A percentile compares a stretch with the other conserved stretches of the same genome.
Evolutionary conservation across 2,329 filamentous ascomycete genomes (phyloP).

Genomic region (Colletotrichum navitas): DNA sequence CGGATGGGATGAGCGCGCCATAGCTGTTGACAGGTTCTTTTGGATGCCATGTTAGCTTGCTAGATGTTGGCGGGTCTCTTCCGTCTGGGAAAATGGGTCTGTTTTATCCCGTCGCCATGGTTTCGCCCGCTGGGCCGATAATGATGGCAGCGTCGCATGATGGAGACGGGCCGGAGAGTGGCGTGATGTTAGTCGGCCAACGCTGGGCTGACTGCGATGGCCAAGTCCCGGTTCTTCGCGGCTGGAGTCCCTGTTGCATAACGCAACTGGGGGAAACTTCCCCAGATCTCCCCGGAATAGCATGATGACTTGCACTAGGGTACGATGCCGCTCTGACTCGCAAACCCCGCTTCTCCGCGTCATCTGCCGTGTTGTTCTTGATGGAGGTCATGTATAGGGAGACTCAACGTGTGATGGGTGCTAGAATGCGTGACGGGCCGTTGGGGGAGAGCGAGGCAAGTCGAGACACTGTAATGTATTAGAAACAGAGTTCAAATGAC

Average conservation of each 20-base stretch:
- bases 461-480: neutral
- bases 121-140: constrained; percentile 12
- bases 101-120: constrained; percentile 16
- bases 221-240: constrained; percentile 29
- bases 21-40: constrained; percentile 34
- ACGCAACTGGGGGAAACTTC: constrained; percentile 3
- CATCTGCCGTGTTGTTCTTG: neutral
- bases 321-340: too few relatives aligned
- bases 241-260: constrained; percentile 17
- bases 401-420: neutral
- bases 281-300: constrained; percentile 36
- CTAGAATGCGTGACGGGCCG: neutral
- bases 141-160: constrained; percentile 41
- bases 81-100: neutral
- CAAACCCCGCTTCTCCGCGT: constrained; percentile 19
- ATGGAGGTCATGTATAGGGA: neutral
- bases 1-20: constrained; percentile 28
- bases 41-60: constrained; percentile 18
- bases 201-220: constrained; percentile 34
- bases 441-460: neutral
- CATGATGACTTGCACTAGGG: constrained; percentile 18
- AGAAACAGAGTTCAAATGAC: too few relatives aligned
- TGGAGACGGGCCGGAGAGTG: constrained; percentile 17
- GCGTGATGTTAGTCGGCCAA: constrained; percentile 40
- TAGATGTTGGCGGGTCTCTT: neutral